Percentiles rank a stretch among this genome's conserved stretches.
These are phyloP conservation scores for Scheffersomyces quercinus DNA, from an alignment of 1,139 yeast genomes.

Conservation along the genomic window DNA sequence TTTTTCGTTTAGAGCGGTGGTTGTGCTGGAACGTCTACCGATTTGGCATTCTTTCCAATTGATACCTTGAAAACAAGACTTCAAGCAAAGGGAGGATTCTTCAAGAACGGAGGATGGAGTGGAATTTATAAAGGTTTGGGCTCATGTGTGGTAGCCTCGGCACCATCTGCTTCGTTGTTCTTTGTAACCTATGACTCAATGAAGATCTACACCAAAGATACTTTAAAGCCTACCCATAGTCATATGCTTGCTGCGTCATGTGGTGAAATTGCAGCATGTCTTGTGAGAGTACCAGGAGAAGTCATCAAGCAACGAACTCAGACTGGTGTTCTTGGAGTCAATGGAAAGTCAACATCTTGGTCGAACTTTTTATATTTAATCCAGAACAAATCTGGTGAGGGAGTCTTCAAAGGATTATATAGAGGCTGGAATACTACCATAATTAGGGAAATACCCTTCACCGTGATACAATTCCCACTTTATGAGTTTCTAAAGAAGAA, in stretches of 20 bases:
- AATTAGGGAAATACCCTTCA: constrained; percentile 93
- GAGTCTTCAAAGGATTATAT: constrained; percentile 73
- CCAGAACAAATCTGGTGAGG: constrained; percentile 70
- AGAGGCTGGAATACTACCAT: constrained; percentile 94
- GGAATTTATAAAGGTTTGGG: constrained; percentile 94
- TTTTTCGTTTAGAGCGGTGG: constrained; percentile 67
- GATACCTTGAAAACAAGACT: constrained; percentile 92
- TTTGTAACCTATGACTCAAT: constrained; percentile 84
- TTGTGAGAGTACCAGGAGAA: constrained; percentile 95
- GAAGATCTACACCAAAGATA: constrained; percentile 52
- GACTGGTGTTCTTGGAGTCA: constrained; percentile 52
- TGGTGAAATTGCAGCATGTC: constrained; percentile 92
- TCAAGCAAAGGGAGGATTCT: constrained; percentile 95
- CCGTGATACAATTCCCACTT: constrained; percentile 90
- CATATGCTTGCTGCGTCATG: constrained; percentile 88
- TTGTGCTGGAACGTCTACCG: constrained; percentile 95
- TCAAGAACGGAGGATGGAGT: constrained; percentile 85
- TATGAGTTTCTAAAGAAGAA: constrained; percentile 75
- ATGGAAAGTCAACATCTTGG: constrained; percentile 58
- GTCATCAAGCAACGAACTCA: constrained; percentile 95
- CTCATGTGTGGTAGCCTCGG: constrained; percentile 90
- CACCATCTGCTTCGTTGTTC: constrained; percentile 89
- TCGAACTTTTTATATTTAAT: constrained; percentile 62
- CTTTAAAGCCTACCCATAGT: constrained; percentile 39
- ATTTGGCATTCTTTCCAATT: constrained; percentile 90